A percentile compares a stretch with the other conserved stretches of the same genome.
These are phyloP conservation scores for Sphaerobolus stellatus DNA, from an alignment of 1,284 basidiomycete genomes.

Conservation along the genomic window DNA sequence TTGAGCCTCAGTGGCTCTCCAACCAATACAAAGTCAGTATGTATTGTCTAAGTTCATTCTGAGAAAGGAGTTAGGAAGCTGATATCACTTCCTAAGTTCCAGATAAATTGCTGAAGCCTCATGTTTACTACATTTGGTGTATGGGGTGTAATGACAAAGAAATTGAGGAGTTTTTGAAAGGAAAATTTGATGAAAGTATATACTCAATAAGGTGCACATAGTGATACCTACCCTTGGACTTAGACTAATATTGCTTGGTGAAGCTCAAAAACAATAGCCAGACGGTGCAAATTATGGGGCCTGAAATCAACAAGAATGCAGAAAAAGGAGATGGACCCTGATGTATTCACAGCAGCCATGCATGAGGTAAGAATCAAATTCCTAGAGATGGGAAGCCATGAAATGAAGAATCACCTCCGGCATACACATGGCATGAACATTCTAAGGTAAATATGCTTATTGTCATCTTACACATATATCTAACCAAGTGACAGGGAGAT, in stretches of 20 bases:
- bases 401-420: not conserved
- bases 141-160: not conserved
- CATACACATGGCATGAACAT: constrained; percentile 1
- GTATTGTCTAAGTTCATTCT: not conserved
- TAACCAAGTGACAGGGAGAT: not conserved
- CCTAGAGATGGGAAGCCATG: constrained; percentile 5
- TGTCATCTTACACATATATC: not conserved
- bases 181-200: not conserved
- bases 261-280: not conserved
- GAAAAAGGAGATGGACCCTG: not conserved
- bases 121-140: not conserved
- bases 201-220: not conserved
- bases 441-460: not conserved
- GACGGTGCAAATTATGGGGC: not conserved
- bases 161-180: not conserved
- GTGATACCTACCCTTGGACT: too few relatives aligned
- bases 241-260: not conserved
- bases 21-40: not conserved
- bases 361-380: not conserved
- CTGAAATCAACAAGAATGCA: not conserved
- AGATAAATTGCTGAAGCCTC: not conserved
- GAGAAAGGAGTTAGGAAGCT: not conserved
- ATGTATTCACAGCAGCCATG: not conserved
- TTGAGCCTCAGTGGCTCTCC: not conserved
- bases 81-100: not conserved